Base-by-base conservation (phyloP, 805 yeast species). In the Jamesozyma spencerorum region DNA sequence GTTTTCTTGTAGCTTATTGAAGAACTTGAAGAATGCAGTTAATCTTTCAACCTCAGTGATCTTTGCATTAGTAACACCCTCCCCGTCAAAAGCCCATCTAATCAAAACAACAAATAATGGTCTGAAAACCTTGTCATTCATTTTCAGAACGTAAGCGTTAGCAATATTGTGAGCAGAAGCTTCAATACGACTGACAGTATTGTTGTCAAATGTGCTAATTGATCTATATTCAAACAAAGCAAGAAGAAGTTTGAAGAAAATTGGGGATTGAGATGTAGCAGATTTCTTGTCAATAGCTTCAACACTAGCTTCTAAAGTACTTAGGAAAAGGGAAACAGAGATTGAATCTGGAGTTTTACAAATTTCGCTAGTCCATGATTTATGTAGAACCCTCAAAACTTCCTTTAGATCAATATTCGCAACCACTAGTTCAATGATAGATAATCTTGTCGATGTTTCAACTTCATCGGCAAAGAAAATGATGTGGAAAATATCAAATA, bases 61-160 rank as follows among this genome's bases (percentile, higher is more conserved):
- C 20, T 55, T 55, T 5, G 60, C 49, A 37, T 71, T 62, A 3
- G 58, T 64, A 11, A 74, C 73, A 33, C 83, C 87, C 60, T 81
- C 94, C 43, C 87, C 94, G 47, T 79, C 83, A 51, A 85, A 74
- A 2, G 96, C 94, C 98, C 98, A 92, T 58, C 87, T 77, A 11
- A 83, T 87, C 51, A 86, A 68, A 19, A 80, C 69, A 5, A 88
- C 90, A 64, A 92, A 92, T 56, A 85, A 68, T 15, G 98, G 98
- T 57, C 97, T 77, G 72, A 92, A 92, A 18, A 80, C 75, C 65
- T 85, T 86, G 60, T 92, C 98, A 58, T 92, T 92, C 64, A 92
- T 73, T 63, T 90, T 88, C 80, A 92, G 72, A 15, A 90, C 94
- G 50, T 78, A 80, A 18, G 69, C 68, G 48, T 90, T 76, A 17